A percentile compares a stretch with the other conserved stretches of the same genome.
These are phyloP conservation scores for Amyloporia xantha DNA, from an alignment of 768 basidiomycete genomes.

Conservation along the genomic window DNA sequence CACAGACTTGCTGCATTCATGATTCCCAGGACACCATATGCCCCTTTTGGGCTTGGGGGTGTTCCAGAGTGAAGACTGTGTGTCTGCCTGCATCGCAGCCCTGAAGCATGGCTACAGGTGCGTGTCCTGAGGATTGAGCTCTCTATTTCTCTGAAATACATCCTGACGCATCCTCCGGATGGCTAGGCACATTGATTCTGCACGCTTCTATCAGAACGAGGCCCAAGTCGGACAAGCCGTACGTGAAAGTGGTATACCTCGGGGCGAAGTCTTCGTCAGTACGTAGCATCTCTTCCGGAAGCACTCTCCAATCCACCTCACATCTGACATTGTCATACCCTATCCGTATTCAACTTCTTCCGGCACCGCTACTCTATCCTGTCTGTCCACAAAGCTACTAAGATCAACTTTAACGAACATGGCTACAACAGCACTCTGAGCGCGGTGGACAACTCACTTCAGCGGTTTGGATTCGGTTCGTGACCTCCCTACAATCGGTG, in stretches of 20 bases:
- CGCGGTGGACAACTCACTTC: slow-evolving; percentile 23
- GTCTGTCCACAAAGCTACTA: slow-evolving; percentile 44
- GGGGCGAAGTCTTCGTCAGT: slow-evolving; percentile 69
- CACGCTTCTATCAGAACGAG: slow-evolving; percentile 65
- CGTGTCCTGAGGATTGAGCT: slow-evolving; percentile 35
- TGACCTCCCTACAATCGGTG: slow-evolving; percentile 34
- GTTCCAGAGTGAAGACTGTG: slow-evolving; percentile 56
- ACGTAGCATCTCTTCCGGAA: slow-evolving; percentile 16
- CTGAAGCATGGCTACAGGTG: too few species aligned
- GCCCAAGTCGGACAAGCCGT: slow-evolving; percentile 53
- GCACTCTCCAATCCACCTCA: background rate
- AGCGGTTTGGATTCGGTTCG: slow-evolving; percentile 27
- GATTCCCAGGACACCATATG: slow-evolving; percentile 47
- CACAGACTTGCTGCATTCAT: slow-evolving; percentile 47
- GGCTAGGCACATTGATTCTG: slow-evolving; percentile 66
- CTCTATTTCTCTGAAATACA: slow-evolving; percentile 21
- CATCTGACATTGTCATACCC: too few species aligned
- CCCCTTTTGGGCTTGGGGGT: slow-evolving; percentile 67
- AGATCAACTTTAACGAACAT: slow-evolving; percentile 46
- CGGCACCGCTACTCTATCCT: background rate
- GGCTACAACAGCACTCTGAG: slow-evolving; percentile 23
- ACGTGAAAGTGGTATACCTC: slow-evolving; percentile 44
- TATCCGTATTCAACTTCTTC: slow-evolving; percentile 46
- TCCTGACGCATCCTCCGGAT: background rate
- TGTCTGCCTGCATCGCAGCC: too few species aligned